These are phyloP conservation scores for Cokeromyces recurvatus DNA, from an alignment of 371 early-diverging fungal genomes.

Conservation along the genomic window DNA sequence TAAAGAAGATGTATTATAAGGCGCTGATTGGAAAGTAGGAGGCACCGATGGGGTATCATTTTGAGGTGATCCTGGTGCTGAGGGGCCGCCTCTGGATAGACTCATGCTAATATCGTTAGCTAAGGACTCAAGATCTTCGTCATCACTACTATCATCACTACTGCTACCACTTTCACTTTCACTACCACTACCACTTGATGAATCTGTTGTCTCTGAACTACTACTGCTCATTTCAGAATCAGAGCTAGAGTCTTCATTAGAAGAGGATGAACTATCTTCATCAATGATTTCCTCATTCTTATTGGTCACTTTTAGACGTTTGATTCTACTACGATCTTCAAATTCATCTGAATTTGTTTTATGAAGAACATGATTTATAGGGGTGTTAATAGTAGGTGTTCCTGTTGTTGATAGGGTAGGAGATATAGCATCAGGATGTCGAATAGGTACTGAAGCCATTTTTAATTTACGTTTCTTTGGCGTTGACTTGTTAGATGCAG, in stretches of 20 bases:
- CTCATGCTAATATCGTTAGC: constrained; percentile 20
- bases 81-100: constrained; percentile 16
- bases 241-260: not conserved
- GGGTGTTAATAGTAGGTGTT: constrained; percentile 1
- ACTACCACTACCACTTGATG: constrained; percentile 6
- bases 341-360: too few species aligned
- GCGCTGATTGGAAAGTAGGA: not conserved
- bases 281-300: not conserved
- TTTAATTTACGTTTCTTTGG: constrained; percentile 14
- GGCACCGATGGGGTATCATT: not conserved
- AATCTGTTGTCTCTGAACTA: not conserved
- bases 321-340: not conserved
- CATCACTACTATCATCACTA: constrained; percentile 9
- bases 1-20: not conserved
- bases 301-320: not conserved
- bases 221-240: too few species aligned
- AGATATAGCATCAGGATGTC: constrained; percentile 13
- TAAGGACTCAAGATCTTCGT: constrained; percentile 22
- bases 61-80: constrained; percentile 15
- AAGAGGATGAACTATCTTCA: not conserved
- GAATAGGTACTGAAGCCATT: constrained; percentile 24
- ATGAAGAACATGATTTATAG: too few species aligned
- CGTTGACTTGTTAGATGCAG: too few species aligned
- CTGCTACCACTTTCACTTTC: constrained; percentile 14
- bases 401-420: not conserved